Base-by-base conservation (phyloP, 352 stramenopile species). In the Globisporangium uncinulatum region DNA sequence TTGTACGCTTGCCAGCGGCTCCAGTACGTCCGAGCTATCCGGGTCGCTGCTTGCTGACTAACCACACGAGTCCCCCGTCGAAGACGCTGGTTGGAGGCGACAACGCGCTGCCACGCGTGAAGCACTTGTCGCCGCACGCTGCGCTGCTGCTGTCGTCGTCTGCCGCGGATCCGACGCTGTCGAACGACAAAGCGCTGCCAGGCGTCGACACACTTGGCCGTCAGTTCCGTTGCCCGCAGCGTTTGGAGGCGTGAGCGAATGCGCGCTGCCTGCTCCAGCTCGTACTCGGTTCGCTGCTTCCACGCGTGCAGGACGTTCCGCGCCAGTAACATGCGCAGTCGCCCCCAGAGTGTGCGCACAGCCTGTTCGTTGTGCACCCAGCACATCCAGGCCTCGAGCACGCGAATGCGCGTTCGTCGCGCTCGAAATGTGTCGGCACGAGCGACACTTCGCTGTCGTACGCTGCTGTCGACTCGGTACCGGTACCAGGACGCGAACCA, bases 261-360 rank as follows among this genome's bases (percentile, higher is more conserved):
- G 1, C 24, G 43, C 6, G 60, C 54, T 2, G 59, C 45, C 34
- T 51, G 39, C 0, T 49, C n/a, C 6, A 21, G 15, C 20, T 78
- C 67, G 5, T 48, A 47, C 6, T 56, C 1, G 3, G 68, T 63
- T 3, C 58, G 34, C 14, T 56, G 29, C 44, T 63, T 83, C 76
- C 74, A 87, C 15, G 74, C 56, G 19, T 69, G 69, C 41, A 85
- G 76, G 0, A 79, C 54, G 1, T 57, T 61, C 20, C 39, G 19
- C 6, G 80, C 32, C 2, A 62, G 59, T 21, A 32, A 17, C 24
- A 48, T 59, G 37, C 63, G 43, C 21, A 70, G 44, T 51, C 48
- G 36, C 11, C 6, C 14, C n/a, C 51, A 36, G 5, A 56, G 34
- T 10, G n/a, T 24, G 7, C 39, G 11, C 0, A 39, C 29, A 7